These are phyloP conservation scores for Euphorbia corollata DNA, from an alignment of 441 rosid genomes.

Conservation along the genomic window DNA sequence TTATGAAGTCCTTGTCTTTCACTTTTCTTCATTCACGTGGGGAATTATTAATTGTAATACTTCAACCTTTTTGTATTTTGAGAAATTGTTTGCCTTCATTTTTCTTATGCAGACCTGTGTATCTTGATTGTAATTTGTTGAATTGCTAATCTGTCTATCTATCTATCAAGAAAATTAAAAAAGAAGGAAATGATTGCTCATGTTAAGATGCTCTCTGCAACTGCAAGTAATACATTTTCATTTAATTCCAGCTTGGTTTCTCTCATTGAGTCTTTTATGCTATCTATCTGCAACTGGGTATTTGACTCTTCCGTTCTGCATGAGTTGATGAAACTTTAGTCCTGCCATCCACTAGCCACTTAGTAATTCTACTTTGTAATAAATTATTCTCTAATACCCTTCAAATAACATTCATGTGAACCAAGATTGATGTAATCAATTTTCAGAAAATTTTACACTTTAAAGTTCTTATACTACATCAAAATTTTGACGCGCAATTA, in stretches of 20 bases:
- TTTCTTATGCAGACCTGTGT: neutral
- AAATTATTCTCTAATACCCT: neutral
- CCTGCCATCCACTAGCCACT: neutral
- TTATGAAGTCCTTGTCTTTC: neutral
- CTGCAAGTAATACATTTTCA: neutral
- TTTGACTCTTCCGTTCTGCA: neutral
- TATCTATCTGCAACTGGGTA: neutral
- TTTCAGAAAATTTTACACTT: neutral
- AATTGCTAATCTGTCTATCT: neutral
- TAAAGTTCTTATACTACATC: neutral
- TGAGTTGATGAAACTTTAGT: neutral
- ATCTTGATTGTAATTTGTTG: neutral
- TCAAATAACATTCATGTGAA: neutral
- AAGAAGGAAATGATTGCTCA: neutral
- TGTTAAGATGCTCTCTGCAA: conserved; percentile 2
- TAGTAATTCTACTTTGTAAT: neutral
- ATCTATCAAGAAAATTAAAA: too few relatives aligned
- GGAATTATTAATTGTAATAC: neutral
- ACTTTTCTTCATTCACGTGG: neutral
- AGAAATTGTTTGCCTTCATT: neutral
- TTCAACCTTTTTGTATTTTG: neutral
- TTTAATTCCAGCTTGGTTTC: neutral
- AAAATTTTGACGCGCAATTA: neutral
- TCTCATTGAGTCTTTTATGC: neutral
- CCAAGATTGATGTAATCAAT: neutral